These are phyloP conservation scores for Sordaria brevicollis DNA, from an alignment of 495 filamentous ascomycete genomes.

Conservation along the genomic window DNA sequence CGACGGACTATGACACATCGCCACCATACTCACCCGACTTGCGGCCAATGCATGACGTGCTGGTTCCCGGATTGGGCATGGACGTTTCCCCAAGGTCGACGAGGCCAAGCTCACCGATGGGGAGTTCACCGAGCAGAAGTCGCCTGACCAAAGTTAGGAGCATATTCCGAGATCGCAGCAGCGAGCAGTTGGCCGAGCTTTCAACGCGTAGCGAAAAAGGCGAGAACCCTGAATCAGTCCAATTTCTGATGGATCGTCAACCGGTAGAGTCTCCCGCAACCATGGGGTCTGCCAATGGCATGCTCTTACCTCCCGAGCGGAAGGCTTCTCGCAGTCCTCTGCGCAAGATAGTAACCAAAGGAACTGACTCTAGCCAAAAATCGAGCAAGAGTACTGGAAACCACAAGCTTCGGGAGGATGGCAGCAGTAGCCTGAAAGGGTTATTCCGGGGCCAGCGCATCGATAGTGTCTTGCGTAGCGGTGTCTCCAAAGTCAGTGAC, in stretches of 20 bases:
- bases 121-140: slow-evolving; percentile 30
- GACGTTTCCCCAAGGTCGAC: slow-evolving; percentile 34
- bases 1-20: slow-evolving; percentile 32
- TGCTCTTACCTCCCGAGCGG: slow-evolving; percentile 16
- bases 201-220: slow-evolving; percentile 14
- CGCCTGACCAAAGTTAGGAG: slow-evolving; percentile 34
- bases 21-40: slow-evolving; percentile 28
- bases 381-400: slow-evolving; percentile 29
- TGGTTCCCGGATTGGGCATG: slow-evolving; percentile 29
- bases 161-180: slow-evolving; percentile 39
- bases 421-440: slow-evolving; percentile 25
- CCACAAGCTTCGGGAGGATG: slow-evolving; percentile 31
- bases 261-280: slow-evolving; percentile 13
- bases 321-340: slow-evolving; percentile 28
- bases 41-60: slow-evolving; percentile 18
- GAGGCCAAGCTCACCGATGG: slow-evolving; percentile 14
- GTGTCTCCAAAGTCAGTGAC: slow-evolving; percentile 40
- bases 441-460: slow-evolving; percentile 37
- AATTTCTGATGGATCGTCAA: slow-evolving; percentile 7
- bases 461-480: slow-evolving; percentile 36
- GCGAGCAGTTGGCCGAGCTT: slow-evolving; percentile 22
- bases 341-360: slow-evolving; percentile 18
- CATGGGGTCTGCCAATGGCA: slow-evolving; percentile 2
- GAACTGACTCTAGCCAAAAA: slow-evolving; percentile 25
- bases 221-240: slow-evolving; percentile 5